A percentile compares a stretch with the other conserved stretches of the same genome.
Evolutionary conservation across 2,329 filamentous ascomycete genomes (phyloP).

Genomic region (Fusarium coicis): DNA sequence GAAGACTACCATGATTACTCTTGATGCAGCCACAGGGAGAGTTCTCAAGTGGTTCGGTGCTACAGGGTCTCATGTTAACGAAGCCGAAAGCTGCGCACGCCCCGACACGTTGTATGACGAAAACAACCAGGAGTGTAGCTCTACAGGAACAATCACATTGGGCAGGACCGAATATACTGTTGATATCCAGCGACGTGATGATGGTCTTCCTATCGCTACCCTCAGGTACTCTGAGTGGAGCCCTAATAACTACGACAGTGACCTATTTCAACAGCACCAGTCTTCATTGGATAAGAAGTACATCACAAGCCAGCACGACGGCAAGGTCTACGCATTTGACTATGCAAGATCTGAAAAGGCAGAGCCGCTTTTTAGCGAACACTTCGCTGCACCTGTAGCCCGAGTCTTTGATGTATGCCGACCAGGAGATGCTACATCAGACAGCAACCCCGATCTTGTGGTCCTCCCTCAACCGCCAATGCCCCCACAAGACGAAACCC

Average conservation of each 20-base stretch:
- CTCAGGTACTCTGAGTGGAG: constrained; percentile 95
- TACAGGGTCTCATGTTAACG: constrained; percentile 72
- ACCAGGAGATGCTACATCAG: constrained; percentile 69
- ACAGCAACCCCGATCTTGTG: constrained; percentile 80
- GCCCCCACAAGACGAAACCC: constrained; percentile 62
- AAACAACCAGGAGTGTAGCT: constrained; percentile 79
- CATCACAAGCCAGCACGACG: constrained; percentile 87
- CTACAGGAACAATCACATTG: constrained; percentile 82
- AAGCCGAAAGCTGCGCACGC: constrained; percentile 79
- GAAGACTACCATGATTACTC: constrained; percentile 86
- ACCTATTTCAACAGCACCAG: constrained; percentile 85
- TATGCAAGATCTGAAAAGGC: constrained; percentile 65
- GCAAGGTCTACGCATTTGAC: constrained; percentile 83
- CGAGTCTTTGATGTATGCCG: constrained; percentile 90
- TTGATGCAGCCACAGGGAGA: constrained; percentile 86
- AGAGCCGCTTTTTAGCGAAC: constrained; percentile 71
- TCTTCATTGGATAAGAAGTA: constrained; percentile 87
- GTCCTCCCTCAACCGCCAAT: constrained; percentile 87
- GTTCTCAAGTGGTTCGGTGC: constrained; percentile 88
- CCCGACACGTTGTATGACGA: constrained; percentile 74
- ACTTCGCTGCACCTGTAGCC: constrained; percentile 81
- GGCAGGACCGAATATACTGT: constrained; percentile 92
- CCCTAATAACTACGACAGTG: constrained; percentile 89
- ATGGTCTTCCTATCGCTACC: constrained; percentile 83
- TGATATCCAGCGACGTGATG: constrained; percentile 80